Base-by-base conservation (phyloP, 495 filamentous ascomycete genomes). In the Clohesyomyces aquaticus region DNA sequence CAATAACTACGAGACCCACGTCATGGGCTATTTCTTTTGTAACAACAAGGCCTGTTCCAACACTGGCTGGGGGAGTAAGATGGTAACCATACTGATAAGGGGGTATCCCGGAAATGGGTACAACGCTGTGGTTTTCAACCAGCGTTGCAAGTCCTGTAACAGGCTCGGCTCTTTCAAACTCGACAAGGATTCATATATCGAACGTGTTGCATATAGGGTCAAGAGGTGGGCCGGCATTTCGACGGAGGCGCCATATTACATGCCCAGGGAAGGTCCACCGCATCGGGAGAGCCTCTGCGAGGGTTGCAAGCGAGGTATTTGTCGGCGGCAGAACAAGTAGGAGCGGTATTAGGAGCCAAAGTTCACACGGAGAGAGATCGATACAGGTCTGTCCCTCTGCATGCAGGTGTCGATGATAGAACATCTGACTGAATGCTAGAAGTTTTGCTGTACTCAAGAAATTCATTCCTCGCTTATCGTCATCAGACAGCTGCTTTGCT, bases 131-230 rank as follows among this genome's bases (percentile, higher is more conserved):
- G 50, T 62, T 3, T 62, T 54, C 35, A 62, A 54, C 46, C 59
- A 55, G 50, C 48, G 59, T 46, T 62, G 59, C 42, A 32, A 62
- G 48, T 54, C 35, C 18, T 54, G 50, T 35, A 46, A 47, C 23
- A 29, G 21, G 35, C 50, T 62, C 28, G 59, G 50, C 48, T 41
- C 22, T 19, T 10, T 62, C 6, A 48, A 10, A 55, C 29, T 62
- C 4, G 49, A 62, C 38, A 25, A 62, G 49, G 9, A 55, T n/a
- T 62, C 50, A 19, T 62, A 62, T 48, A 26, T 62, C 23, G 59
- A 62, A 12, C 59, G 59, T 28, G 49, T 62, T 35, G 38, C 59
- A 32, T 62, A 62, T 18, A 62, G 59, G 59, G 9, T 62, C n/a
- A 62, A 54, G 59, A 62, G 55, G 22, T 62, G 50, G 59, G 59